Base-by-base conservation (phyloP, 306 rosid species). In the Hippophae tibetana region DNA sequence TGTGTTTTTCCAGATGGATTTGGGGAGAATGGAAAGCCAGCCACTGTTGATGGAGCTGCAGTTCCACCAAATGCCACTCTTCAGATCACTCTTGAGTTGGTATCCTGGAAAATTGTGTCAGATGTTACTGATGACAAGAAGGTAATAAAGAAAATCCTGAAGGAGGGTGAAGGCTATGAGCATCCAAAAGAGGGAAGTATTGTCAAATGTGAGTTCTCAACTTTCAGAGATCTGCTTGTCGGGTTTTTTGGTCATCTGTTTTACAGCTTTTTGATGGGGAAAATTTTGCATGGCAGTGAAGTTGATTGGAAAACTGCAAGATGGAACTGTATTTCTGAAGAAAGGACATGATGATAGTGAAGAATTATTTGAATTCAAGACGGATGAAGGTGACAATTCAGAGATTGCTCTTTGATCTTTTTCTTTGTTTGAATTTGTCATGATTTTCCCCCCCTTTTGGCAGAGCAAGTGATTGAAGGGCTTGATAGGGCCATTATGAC, bases 401-500 rank as follows among this genome's bases (percentile, higher is more conserved):
- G 50, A 6, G 8, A 49, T 12, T 49, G 23, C 53, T 7, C 5
- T 8, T 12, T 5, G 12, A 49, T 14, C 8, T 5, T 10, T 48
- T 48, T 48, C 8, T 23, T 49, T 23, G 5, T 49, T 13, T 6
- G n/a, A 13, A 14, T 18, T 49, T 7, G 7, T 6, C 7, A 9
- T 6, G 6, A 13, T 7, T 74, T 58, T 26, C 4, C 62, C 38
- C 7, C 8, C 27, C 38, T 14, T 56, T 73, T 67, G 68, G 43
- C 82, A 85, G 89, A 74, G 44, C 86, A 78, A 50, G 65, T 69
- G 38, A 70, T 62, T 25, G 86, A 77, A 66, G 84, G 81, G 52
- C 66, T 85, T 50, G 94, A 82, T 43, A 77, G 66, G 69, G 86
- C 89, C 66, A 80, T 85, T 65, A 68, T 75, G 80, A 80, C 89